Conservation (phyloP, 805 yeast genomes). For the Spathaspora boniae region DNA sequence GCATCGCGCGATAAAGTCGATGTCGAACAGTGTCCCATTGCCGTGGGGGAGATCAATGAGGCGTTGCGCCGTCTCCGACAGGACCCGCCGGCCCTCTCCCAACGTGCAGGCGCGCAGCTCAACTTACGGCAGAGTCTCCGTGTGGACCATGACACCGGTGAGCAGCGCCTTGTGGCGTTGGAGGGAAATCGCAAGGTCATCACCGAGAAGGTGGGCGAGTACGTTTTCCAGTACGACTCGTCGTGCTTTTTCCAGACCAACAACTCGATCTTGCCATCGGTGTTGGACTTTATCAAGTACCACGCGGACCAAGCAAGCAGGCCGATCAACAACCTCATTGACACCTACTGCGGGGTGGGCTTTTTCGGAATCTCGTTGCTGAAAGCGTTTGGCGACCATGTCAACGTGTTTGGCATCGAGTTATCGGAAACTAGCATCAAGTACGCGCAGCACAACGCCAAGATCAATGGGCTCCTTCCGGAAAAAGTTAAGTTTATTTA, state of each 20-base stretch:
- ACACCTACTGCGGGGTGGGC: constrained; percentile 47
- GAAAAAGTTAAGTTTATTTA: constrained; percentile 28
- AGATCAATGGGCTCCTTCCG: constrained; percentile 32
- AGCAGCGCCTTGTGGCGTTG: constrained; percentile 20
- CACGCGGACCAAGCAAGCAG: constrained; percentile 13
- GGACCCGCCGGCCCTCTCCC: constrained; percentile 4
- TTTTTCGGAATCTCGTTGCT: constrained; percentile 40
- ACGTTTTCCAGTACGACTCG: constrained; percentile 35
- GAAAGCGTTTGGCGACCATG: constrained; percentile 20
- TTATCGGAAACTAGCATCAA: constrained; percentile 28
- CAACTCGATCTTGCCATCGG: constrained; percentile 30
- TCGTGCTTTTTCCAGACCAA: constrained; percentile 42
- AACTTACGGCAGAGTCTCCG: constrained; percentile 32
- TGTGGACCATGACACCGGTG: constrained; percentile 29
- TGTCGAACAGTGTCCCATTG: constrained; percentile 35
- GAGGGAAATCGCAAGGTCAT: constrained; percentile 24
- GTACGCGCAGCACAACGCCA: constrained; percentile 38
- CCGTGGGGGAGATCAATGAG: constrained; percentile 28
- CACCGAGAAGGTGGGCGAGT: constrained; percentile 34
- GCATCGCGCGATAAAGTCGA: constrained; percentile 25
- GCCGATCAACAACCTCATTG: constrained; percentile 28
- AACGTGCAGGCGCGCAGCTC: constrained; percentile 15
- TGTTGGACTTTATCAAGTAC: constrained; percentile 28
- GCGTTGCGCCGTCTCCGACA: constrained; percentile 1
- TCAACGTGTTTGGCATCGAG: constrained; percentile 42